Conservation (phyloP, 1,284 basidiomycete species). For the Cerioporus squamosus region DNA sequence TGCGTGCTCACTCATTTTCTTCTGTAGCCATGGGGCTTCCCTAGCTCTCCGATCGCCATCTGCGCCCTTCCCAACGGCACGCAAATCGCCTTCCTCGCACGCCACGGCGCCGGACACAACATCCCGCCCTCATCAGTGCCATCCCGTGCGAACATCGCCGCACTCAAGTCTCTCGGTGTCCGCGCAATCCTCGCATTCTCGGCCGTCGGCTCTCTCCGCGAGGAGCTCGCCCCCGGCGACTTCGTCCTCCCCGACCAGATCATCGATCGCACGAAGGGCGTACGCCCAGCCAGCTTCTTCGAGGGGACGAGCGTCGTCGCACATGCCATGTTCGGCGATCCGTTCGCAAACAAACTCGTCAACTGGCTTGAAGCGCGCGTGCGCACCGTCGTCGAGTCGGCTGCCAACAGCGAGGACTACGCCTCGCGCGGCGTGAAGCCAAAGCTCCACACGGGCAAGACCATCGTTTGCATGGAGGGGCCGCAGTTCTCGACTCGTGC, state of each 20-base stretch:
- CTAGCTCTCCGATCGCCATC: slow-evolving; percentile 92
- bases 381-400: slow-evolving; percentile 61
- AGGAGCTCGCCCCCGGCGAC: slow-evolving; percentile 92
- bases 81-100: slow-evolving; percentile 88
- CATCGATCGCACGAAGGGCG: slow-evolving; percentile 95
- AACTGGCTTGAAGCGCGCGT: slow-evolving; percentile 75
- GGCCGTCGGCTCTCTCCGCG: slow-evolving; percentile 94
- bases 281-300: slow-evolving; percentile 89
- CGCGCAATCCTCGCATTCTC: slow-evolving; percentile 92
- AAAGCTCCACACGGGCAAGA: slow-evolving; percentile 80
- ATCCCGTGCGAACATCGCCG: slow-evolving; percentile 91
- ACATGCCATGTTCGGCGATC: slow-evolving; percentile 94
- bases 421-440: slow-evolving; percentile 56
- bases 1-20: too few species aligned
- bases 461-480: slow-evolving; percentile 97
- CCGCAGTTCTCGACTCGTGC: slow-evolving; percentile 95
- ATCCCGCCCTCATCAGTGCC: slow-evolving; percentile 82
- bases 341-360: slow-evolving; percentile 74
- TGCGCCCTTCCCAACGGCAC: slow-evolving; percentile 79
- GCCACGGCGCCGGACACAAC: slow-evolving; percentile 84
- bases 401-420: slow-evolving; percentile 28
- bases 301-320: slow-evolving; percentile 83
- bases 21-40: slow-evolving; percentile 90
- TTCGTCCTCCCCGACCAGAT: slow-evolving; percentile 92
- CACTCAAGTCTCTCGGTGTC: slow-evolving; percentile 91